Evolutionary conservation across 140 eudicot species (phyloP).

Genomic region (Senecio squalidus): DNA sequence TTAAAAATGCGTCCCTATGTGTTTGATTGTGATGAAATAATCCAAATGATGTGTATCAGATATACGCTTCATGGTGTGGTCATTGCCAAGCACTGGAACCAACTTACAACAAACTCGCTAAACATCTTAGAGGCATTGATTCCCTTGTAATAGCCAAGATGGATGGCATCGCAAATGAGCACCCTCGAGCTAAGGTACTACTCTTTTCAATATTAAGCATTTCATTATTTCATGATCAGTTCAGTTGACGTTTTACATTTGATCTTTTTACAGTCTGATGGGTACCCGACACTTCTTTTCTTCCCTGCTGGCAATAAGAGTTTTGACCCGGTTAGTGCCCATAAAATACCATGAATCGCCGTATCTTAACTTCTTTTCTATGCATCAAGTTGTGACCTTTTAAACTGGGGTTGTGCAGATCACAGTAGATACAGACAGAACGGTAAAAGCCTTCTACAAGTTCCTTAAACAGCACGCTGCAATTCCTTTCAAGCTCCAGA

Average conservation of each 20-base stretch:
- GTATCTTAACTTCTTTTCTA: background rate
- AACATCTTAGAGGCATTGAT: constrained; percentile 54
- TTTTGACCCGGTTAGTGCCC: constrained; percentile 63
- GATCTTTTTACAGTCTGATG: constrained; percentile 49
- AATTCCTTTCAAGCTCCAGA: constrained; percentile 67
- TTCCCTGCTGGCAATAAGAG: constrained; percentile 90
- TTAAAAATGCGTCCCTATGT: background rate
- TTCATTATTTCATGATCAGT: background rate
- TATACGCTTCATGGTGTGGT: constrained; percentile 88
- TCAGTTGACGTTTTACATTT: background rate
- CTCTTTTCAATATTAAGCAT: background rate
- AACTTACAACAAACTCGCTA: constrained; percentile 67
- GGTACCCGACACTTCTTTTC: constrained; percentile 83
- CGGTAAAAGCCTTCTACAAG: constrained; percentile 63
- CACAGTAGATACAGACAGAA: constrained; percentile 51
- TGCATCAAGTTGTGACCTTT: background rate
- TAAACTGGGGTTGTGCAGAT: constrained; percentile 42
- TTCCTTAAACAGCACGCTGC: constrained; percentile 71
- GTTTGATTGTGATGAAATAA: constrained; percentile 8
- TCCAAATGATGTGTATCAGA: constrained; percentile 25
- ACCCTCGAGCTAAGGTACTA: constrained; percentile 77
- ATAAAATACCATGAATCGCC: background rate
- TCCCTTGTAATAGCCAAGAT: constrained; percentile 81
- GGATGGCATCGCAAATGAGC: constrained; percentile 87
- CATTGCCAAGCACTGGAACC: constrained; percentile 78